A percentile compares a stretch with the other conserved stretches of the same genome.
These are phyloP conservation scores for Halenospora varia DNA, from an alignment of 495 filamentous ascomycete species.

Conservation along the genomic window DNA sequence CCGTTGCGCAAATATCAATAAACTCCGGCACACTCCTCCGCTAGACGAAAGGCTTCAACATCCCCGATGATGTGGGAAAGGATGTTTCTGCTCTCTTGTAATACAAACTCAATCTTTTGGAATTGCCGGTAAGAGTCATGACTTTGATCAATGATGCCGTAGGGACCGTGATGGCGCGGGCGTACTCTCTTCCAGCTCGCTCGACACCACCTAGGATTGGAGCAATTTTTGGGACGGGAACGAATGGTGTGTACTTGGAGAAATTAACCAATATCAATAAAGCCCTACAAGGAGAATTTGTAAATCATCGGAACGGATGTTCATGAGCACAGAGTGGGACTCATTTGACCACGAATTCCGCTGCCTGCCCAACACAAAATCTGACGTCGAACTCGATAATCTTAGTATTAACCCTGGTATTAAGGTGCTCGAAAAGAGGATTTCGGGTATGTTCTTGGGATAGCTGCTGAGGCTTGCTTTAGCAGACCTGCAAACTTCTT, in stretches of 20 bases:
- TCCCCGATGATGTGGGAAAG: slow-evolving; percentile 82
- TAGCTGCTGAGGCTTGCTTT: slow-evolving; percentile 81
- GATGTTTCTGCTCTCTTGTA: slow-evolving; percentile 90
- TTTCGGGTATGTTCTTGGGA: slow-evolving; percentile 95
- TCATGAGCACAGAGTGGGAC: slow-evolving; percentile 96
- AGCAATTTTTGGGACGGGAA: slow-evolving; percentile 89
- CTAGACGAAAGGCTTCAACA: slow-evolving; percentile 98
- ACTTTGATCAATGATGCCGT: slow-evolving; percentile 96
- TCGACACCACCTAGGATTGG: slow-evolving; percentile 71
- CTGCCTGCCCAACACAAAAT: slow-evolving; percentile 77
- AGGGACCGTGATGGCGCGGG: slow-evolving; percentile 94
- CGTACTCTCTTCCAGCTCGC: slow-evolving; percentile 84
- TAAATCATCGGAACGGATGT: slow-evolving; percentile 66
- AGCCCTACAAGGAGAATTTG: slow-evolving; percentile 13
- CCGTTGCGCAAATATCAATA: slow-evolving; percentile 84
- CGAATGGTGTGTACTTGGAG: slow-evolving; percentile 88
- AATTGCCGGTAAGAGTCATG: slow-evolving; percentile 83
- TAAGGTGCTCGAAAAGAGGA: slow-evolving; percentile 97
- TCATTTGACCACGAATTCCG: slow-evolving; percentile 90
- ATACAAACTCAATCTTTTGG: slow-evolving; percentile 75
- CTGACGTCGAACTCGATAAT: slow-evolving; percentile 72
- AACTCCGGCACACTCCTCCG: slow-evolving; percentile 87
- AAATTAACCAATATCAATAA: slow-evolving; percentile 64
- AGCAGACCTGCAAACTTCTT: slow-evolving; percentile 55
- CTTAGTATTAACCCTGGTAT: slow-evolving; percentile 84